Evolutionary conservation across 441 rosid genomes (phyloP), one percentile per base, ranked within the genome.

Genomic region (Populus trichocarpa): DNA sequence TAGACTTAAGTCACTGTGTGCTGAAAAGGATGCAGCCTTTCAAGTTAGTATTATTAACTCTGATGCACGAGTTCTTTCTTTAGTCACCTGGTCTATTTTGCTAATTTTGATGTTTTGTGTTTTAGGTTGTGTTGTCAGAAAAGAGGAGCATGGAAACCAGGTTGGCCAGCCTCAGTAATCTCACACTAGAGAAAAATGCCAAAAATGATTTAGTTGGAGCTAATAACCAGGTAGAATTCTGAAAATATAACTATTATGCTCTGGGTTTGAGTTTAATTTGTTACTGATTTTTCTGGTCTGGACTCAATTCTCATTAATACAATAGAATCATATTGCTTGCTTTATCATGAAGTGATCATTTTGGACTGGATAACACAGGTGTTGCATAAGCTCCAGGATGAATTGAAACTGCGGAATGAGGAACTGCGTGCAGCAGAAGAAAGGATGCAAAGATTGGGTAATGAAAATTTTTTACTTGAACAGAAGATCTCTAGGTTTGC

Each of bases 21-120:
- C 87, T 26, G 98, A 94, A 85, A 93, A 90, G 82, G 96, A 85
- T 73, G 67, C 85, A 74, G 84, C 89, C 79, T 88, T 93, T 83
- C 91, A 90, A 82, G 99, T 90, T 75, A 88, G 96, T 84, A 66
- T 14, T 40, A 69, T 64, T 53, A 72, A 69, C 69, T 76, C 69
- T 79, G 46, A 68, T 65, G 33, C 59, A 40, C 70, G 71, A 20
- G 18, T 64, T 12, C 61, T 71, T 70, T 53, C 66, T 38, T 81
- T 23, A 36, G 36, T 65, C 71, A 70, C 22, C 8, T 13, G 35
- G 18, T 76, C 2, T 42, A 26, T 25, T 40, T 75, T 65, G 14
- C 30, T 73, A 22, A 35, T 73, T 72, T 74, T 76, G 23, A 38
- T 78, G 74, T 61, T 75, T 7, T 78, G 70, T 77, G 35, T 77